Base-by-base conservation (phyloP, 257 asterid genomes). In the Ajuga chamaepitys region DNA sequence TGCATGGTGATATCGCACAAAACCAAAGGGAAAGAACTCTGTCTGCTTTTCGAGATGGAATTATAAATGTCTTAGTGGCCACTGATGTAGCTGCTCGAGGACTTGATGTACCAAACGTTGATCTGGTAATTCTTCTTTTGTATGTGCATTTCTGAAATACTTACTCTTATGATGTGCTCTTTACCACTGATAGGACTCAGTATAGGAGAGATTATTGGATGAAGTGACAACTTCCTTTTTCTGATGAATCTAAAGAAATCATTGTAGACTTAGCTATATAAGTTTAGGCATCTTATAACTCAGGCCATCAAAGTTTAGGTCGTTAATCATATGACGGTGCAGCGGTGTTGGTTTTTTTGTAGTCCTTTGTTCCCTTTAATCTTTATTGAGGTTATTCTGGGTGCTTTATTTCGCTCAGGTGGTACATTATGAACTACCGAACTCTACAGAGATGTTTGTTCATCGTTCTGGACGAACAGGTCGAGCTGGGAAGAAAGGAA, bases 1-100 rank as follows among this genome's bases (percentile, higher is more conserved):
- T 93, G 84, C 99, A 93, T 77, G 99, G 97, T 41, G 99, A 89
- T 64, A 89, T 93, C 66, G 53, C 97, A 34, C 99, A 93, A 63
- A 84, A 75, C 66, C 86, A 89, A 67, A 84, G 99, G 78, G 99
- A 93, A 77, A 85, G 95, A 77, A 89, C 97, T 25, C 81, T 93
- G 44, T 67, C 97, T 30, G 75, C 91, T 63, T 93, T 93, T 57
- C 84, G 97, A 45, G 88, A 86, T 17, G 97, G 97, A 6, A 81
- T 80, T 22, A 61, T 87, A 81, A 84, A 77, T 72, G 65, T 84
- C 37, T 85, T 93, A 46, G 95, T 93, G 56, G 97, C 99, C 56
- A 93, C 99, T 54, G 99, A 93, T 73, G 96, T 93, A 35, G 99
- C 97, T 67, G 97, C 99, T 9, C 99, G 99, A 28, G 99, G 99